These are phyloP conservation scores for Diaporthe capsici DNA, from an alignment of 2,329 filamentous ascomycete species.

Conservation along the genomic window DNA sequence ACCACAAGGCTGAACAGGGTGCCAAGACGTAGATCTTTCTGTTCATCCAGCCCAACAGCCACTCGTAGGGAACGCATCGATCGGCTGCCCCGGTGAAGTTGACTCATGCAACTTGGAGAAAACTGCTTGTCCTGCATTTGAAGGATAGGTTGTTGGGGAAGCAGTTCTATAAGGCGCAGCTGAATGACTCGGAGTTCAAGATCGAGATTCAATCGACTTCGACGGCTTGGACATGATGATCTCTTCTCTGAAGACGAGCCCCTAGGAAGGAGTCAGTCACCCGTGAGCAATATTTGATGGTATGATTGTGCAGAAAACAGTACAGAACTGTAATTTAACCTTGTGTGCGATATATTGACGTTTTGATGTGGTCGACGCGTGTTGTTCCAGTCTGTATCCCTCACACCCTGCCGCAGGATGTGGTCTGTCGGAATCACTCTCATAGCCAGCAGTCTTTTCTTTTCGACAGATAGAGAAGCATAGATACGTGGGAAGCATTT, in stretches of 20 bases:
- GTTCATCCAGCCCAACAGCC: not conserved
- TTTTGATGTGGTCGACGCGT: not conserved
- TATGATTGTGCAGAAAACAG: not conserved
- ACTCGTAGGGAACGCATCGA: not conserved
- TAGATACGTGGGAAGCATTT: too few relatives aligned
- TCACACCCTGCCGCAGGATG: not conserved
- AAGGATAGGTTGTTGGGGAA: not conserved
- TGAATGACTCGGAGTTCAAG: not conserved
- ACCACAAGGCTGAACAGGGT: not conserved
- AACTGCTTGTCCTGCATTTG: not conserved
- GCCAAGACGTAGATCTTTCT: constrained; percentile 18
- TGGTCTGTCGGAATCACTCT: too few relatives aligned
- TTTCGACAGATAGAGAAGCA: not conserved
- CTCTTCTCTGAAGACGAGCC: not conserved
- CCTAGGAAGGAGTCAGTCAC: not conserved
- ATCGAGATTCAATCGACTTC: not conserved
- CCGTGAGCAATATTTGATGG: not conserved
- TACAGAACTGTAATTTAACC: not conserved
- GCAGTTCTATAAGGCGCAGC: not conserved
- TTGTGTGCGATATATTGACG: not conserved
- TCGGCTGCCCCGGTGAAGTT: not conserved
- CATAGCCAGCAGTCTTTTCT: not conserved
- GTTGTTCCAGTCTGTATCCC: not conserved
- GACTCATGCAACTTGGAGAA: not conserved
- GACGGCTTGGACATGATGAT: not conserved